A percentile compares a stretch with the other conserved stretches of the same genome.
Evolutionary conservation across 2,329 filamentous ascomycete species (phyloP).

Genomic region (Hansfordia pulvinata): DNA sequence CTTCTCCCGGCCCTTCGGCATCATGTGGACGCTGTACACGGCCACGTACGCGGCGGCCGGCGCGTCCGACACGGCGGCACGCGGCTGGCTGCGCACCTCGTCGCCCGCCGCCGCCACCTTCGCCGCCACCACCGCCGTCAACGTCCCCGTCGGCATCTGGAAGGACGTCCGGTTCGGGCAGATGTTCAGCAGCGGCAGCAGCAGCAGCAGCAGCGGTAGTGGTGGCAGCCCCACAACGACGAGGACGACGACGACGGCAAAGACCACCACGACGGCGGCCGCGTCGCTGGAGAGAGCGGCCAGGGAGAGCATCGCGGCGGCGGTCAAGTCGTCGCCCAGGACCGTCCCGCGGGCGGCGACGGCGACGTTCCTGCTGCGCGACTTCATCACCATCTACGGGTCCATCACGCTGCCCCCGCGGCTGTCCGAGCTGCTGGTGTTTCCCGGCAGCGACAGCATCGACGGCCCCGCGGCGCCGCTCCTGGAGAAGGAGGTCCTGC

Average conservation of each 20-base stretch:
- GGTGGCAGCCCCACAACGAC: too few relatives aligned
- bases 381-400: conserved; percentile 18
- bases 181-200: conserved; percentile 10
- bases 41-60: conserved; percentile 16
- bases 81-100: too few relatives aligned
- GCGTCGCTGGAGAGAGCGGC: too few relatives aligned
- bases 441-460: conserved; percentile 12
- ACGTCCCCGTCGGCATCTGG: conserved; percentile 17
- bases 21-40: conserved; percentile 16
- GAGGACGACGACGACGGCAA: too few relatives aligned
- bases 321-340: conserved; percentile 1
- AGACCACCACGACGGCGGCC: too few relatives aligned
- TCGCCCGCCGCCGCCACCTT: conserved; percentile 12
- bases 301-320: too few relatives aligned
- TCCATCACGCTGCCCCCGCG: conserved; percentile 16
- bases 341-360: conserved; percentile 11
- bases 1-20: conserved; percentile 10
- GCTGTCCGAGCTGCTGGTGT: conserved; percentile 10
- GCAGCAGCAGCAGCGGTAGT: conserved; percentile 2
- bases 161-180: conserved; percentile 18
- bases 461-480: conserved; percentile 13
- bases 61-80: conserved; percentile 11
- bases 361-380: conserved; percentile 13
- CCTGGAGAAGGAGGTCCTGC: too few relatives aligned
- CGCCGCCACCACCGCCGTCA: conserved; percentile 15